A percentile compares a stretch with the other conserved stretches of the same genome.
These are phyloP conservation scores for Purshia tridentata DNA, from an alignment of 306 rosid genomes.

Conservation along the genomic window DNA sequence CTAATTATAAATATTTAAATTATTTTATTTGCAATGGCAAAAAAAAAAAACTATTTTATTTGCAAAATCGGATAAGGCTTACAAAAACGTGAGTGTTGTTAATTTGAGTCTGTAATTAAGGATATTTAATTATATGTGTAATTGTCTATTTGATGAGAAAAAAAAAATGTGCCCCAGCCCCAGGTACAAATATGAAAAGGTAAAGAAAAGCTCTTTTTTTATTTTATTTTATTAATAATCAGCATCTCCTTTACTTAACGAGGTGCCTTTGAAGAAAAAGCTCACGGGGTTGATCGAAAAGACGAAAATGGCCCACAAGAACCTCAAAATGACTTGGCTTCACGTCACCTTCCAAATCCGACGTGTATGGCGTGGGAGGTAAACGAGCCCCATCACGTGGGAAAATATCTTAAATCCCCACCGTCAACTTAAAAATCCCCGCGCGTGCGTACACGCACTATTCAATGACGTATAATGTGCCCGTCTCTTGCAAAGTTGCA, in stretches of 20 bases:
- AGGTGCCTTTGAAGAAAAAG: not conserved
- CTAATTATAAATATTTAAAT: too few species aligned
- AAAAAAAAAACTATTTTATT: too few species aligned
- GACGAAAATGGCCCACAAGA: conserved; percentile 11
- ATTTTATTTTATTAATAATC: too few species aligned
- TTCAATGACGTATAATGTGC: not conserved
- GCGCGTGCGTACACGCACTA: not conserved
- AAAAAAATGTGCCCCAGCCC: too few species aligned
- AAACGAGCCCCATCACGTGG: conserved; percentile 10
- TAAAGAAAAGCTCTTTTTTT: too few species aligned
- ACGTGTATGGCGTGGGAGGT: not conserved
- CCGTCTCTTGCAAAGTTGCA: not conserved
- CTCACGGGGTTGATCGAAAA: not conserved
- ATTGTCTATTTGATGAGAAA: too few species aligned
- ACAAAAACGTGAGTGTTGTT: too few species aligned
- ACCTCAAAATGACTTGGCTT: not conserved
- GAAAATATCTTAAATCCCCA: not conserved
- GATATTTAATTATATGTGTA: too few species aligned
- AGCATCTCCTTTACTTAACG: not conserved
- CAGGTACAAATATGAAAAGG: too few species aligned
- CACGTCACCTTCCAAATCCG: not conserved
- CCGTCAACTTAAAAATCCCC: not conserved
- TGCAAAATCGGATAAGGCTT: too few species aligned
- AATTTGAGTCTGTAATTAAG: too few species aligned
- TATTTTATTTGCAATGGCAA: too few species aligned